These are phyloP conservation scores for Sextonia rubra DNA, from an alignment of 164 flowering plant species.

Conservation along the genomic window DNA sequence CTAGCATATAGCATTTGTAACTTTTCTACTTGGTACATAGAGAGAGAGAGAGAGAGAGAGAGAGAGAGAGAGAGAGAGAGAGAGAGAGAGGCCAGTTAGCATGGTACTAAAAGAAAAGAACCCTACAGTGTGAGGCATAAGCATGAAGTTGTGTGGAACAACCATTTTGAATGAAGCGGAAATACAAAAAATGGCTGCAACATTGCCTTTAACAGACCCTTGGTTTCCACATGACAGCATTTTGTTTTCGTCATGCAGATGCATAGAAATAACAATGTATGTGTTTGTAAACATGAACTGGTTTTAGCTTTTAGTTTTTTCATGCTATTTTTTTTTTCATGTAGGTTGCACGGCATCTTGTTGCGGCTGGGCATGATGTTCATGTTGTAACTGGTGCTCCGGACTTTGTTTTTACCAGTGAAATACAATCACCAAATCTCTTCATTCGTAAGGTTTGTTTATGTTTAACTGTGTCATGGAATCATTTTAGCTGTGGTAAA, in stretches of 20 bases:
- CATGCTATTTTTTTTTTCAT: background rate
- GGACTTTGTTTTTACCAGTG: constrained; percentile 83
- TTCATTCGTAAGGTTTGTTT: constrained; percentile 74
- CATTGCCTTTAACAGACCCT: background rate
- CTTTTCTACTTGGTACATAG: no score
- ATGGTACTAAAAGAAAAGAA: background rate
- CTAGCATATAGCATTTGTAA: background rate
- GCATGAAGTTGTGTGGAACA: background rate
- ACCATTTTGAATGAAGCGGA: background rate
- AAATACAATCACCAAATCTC: constrained; percentile 75
- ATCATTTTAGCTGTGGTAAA: background rate
- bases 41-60: no score
- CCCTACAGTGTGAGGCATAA: background rate
- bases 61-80: no score
- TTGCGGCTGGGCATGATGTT: constrained; percentile 85
- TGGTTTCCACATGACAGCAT: background rate
- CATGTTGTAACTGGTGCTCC: constrained; percentile 95
- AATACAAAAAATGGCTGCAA: background rate
- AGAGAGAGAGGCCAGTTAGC: background rate
- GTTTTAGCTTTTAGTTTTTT: background rate
- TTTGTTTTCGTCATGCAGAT: background rate
- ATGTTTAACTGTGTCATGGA: background rate
- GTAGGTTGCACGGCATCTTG: constrained; percentile 82
- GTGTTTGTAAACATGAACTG: background rate
- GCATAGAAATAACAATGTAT: background rate